Conservation (phyloP, 768 basidiomycete genomes). For the Xerocomellus amylosporus region DNA sequence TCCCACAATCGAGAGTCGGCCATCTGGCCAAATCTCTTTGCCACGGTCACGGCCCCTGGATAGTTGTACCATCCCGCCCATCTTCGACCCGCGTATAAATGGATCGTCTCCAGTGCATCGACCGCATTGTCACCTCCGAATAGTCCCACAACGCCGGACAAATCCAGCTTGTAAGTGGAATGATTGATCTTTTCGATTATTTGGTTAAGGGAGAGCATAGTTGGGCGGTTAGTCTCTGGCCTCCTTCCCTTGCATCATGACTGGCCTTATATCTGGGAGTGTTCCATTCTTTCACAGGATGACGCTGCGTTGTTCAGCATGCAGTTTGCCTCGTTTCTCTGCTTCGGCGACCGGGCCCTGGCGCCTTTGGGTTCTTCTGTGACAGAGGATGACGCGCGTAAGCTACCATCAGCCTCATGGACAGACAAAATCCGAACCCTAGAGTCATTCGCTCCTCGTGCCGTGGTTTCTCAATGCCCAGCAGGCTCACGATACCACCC, state of each 20-base stretch:
- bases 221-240: not conserved
- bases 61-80: slow-evolving; percentile 39
- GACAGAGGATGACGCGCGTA: not conserved
- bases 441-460: not conserved
- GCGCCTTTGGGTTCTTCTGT: not conserved
- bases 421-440: not conserved
- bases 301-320: not conserved
- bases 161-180: slow-evolving; percentile 22
- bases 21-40: slow-evolving; percentile 33
- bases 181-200: slow-evolving; percentile 10
- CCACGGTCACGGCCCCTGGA: slow-evolving; percentile 31
- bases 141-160: slow-evolving; percentile 31
- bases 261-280: slow-evolving; percentile 8
- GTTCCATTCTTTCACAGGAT: not conserved
- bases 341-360: not conserved
- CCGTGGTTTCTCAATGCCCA: not conserved
- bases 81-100: slow-evolving; percentile 27
- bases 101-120: slow-evolving; percentile 33
- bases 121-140: slow-evolving; percentile 34
- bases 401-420: not conserved
- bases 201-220: slow-evolving; percentile 14
- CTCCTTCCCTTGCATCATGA: not conserved
- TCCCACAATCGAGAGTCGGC: slow-evolving; percentile 28
- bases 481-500: too few relatives aligned
- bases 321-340: not conserved